These are phyloP conservation scores for Chlorella ohadii DNA, from an alignment of 139 green algal genomes.

Conservation along the genomic window DNA sequence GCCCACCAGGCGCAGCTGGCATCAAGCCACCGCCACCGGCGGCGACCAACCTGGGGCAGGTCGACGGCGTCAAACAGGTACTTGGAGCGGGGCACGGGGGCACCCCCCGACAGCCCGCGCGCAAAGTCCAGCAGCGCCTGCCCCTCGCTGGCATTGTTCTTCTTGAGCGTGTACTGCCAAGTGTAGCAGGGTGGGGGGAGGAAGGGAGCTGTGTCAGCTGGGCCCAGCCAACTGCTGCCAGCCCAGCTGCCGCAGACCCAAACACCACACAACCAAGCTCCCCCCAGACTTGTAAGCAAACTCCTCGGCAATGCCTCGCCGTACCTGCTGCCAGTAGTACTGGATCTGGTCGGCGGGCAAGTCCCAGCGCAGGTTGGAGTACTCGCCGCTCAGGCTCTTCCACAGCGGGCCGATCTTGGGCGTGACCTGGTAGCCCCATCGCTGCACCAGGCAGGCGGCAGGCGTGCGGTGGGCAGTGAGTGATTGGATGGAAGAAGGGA, in stretches of 20 bases:
- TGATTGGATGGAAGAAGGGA: too few species aligned
- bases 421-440: conserved; percentile 33
- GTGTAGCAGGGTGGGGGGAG: neutral
- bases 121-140: conserved; percentile 63
- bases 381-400: conserved; percentile 71
- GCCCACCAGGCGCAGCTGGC: too few species aligned
- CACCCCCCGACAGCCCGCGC: conserved; percentile 67
- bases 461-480: too few species aligned
- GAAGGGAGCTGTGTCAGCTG: neutral
- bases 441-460: conserved; percentile 9
- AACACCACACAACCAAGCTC: too few species aligned
- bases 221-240: neutral
- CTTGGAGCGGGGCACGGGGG: conserved; percentile 31
- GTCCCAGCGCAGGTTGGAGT: conserved; percentile 68
- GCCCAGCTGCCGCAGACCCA: neutral
- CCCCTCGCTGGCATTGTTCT: neutral
- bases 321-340: conserved; percentile 48
- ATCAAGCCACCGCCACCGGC: too few species aligned
- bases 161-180: conserved; percentile 39
- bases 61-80: conserved; percentile 82
- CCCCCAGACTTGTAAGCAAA: too few species aligned
- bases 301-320: too few species aligned
- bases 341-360: conserved; percentile 39
- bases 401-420: conserved; percentile 58
- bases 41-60: conserved; percentile 69